These are phyloP conservation scores for Helminthosporium solani DNA, from an alignment of 2,329 filamentous ascomycete genomes.

Conservation along the genomic window DNA sequence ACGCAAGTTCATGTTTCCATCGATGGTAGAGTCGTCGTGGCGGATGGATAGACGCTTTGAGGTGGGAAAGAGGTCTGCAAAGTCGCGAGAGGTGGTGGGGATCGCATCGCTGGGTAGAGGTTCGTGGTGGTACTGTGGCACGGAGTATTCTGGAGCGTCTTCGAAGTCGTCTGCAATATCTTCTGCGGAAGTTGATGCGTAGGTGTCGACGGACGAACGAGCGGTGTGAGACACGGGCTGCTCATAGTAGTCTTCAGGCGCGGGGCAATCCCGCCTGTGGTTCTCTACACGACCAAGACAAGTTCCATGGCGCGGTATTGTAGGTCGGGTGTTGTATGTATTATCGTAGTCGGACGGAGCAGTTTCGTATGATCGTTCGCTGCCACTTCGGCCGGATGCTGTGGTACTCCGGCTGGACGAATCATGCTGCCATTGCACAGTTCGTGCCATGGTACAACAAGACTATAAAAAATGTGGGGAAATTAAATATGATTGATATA, in stretches of 20 bases:
- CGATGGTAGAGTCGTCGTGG: conserved; percentile 84
- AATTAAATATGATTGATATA: not conserved
- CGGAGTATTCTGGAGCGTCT: conserved; percentile 53
- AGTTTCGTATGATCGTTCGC: conserved; percentile 36
- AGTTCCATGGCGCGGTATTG: conserved; percentile 32
- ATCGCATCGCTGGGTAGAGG: conserved; percentile 66
- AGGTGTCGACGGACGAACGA: conserved; percentile 72
- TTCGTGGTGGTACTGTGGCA: conserved; percentile 63
- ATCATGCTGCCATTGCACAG: conserved; percentile 33
- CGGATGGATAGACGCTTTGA: conserved; percentile 76
- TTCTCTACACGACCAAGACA: conserved; percentile 33
- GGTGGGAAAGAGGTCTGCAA: conserved; percentile 83
- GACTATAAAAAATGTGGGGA: conserved; percentile 2
- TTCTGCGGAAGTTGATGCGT: conserved; percentile 70
- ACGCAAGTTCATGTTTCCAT: conserved; percentile 96
- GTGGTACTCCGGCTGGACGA: conserved; percentile 32
- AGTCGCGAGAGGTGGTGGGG: conserved; percentile 77
- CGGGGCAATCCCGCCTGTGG: conserved; percentile 26
- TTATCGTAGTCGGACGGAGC: conserved; percentile 37
- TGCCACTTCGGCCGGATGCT: conserved; percentile 32
- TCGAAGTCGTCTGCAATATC: conserved; percentile 52
- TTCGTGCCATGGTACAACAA: conserved; percentile 32
- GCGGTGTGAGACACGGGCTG: conserved; percentile 16
- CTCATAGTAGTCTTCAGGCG: conserved; percentile 11
- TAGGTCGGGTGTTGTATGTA: conserved; percentile 26